Base-by-base conservation (phyloP, 345 rosid genomes). In the Moricandia moricandioides region DNA sequence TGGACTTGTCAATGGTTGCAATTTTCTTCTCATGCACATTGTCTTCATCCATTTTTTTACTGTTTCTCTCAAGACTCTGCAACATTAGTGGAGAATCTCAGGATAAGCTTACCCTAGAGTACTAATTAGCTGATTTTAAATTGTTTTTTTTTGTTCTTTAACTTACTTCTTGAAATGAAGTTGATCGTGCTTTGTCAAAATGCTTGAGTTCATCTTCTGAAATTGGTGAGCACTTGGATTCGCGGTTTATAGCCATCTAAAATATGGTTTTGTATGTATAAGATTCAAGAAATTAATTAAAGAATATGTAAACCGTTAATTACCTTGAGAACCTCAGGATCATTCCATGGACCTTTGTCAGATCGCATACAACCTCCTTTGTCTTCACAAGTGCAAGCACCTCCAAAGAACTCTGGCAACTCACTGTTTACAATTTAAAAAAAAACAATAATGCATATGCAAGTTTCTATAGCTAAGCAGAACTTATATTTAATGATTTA, bases 301-400 rank as follows among this genome's bases (percentile, higher is more conserved):
- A 57, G 7, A 13, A 47, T 47, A 14, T 14, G 21, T 56, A 45
- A 24, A 77, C 55, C 7, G 45, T 55, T 26, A 26, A 21, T 66
- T 76, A 92, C 98, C 92, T 92, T 96, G 70, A 91, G 79, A 66
- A 96, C 83, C 54, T 88, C 96, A 21, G 89, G 91, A 81, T 92
- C 89, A 80, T 88, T 92, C 99, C 99, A 96, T 51, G 99, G 99
- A 72, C 99, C 99, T 83, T 92, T 96, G 72, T 96, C 98, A 67
- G 99, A 96, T 11, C 85, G 85, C 81, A 96, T 92, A 80, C 99
- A 96, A 69, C 99, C 99, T 52, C 99, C 98, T 77, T 85, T 86
- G 75, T 86, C 91, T 65, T 89, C 88, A 79, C 99, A 96, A 27
- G 88, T 87, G 78, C 99, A 96, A 70, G 82, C 73, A 52, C 99